Percentiles rank a stretch among this genome's conserved stretches.
Evolutionary conservation across 2,329 filamentous ascomycete genomes (phyloP).

Genomic region (Pezicula carpinea): DNA sequence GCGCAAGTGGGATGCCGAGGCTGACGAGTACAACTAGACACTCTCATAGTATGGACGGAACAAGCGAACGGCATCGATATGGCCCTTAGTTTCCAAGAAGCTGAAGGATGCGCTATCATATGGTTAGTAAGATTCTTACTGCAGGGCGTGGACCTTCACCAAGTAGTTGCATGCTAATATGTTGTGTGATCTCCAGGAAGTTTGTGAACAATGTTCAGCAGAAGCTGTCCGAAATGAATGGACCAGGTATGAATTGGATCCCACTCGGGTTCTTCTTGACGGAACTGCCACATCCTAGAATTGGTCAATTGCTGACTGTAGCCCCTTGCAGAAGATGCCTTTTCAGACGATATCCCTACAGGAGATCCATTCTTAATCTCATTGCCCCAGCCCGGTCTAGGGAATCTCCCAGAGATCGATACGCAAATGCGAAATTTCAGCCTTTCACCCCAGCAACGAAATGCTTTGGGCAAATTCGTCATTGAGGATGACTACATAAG

Average conservation of each 20-base stretch:
- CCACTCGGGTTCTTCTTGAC: neutral
- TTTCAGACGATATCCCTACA: slow-evolving; percentile 80
- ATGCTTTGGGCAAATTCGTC: slow-evolving; percentile 83
- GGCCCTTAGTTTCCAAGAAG: slow-evolving; percentile 97
- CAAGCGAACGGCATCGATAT: slow-evolving; percentile 80
- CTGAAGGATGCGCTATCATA: slow-evolving; percentile 86
- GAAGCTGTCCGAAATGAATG: slow-evolving; percentile 59
- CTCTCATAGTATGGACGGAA: slow-evolving; percentile 97
- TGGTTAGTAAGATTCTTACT: slow-evolving; percentile 56
- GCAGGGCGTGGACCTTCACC: neutral
- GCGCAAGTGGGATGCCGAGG: slow-evolving; percentile 24
- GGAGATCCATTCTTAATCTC: slow-evolving; percentile 63
- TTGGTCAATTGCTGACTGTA: neutral
- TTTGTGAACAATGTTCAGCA: slow-evolving; percentile 86
- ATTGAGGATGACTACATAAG: slow-evolving; percentile 81
- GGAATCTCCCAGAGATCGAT: slow-evolving; percentile 80
- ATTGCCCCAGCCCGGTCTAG: slow-evolving; percentile 76
- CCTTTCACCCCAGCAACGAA: slow-evolving; percentile 68
- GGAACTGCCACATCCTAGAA: neutral
- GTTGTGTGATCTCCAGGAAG: slow-evolving; percentile 54
- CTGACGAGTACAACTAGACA: slow-evolving; percentile 57
- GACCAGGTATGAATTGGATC: slow-evolving; percentile 48
- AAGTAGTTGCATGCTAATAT: slow-evolving; percentile 4
- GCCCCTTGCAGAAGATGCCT: slow-evolving; percentile 62
- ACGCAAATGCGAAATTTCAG: slow-evolving; percentile 76